Evolutionary conservation across 495 filamentous ascomycete species (phyloP).

Genomic region (Xylaria nigripes): DNA sequence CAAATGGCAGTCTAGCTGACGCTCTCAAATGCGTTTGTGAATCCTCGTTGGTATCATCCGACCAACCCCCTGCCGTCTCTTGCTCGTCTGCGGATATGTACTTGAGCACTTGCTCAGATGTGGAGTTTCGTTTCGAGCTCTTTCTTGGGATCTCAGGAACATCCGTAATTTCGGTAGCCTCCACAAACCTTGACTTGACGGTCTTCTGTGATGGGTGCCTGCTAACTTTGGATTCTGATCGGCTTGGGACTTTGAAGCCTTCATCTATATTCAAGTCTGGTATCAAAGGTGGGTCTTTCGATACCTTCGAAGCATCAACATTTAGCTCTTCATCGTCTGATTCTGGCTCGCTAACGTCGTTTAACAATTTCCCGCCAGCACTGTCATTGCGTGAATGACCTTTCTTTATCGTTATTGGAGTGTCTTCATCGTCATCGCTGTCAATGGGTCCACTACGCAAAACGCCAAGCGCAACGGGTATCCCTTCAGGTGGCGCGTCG

Average conservation of each 20-base stretch:
- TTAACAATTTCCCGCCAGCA: conserved; percentile 37
- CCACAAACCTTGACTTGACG: conserved; percentile 12
- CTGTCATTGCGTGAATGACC: conserved; percentile 18
- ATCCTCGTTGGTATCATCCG: conserved; percentile 2
- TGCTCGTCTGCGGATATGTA: conserved; percentile 8
- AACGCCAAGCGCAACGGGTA: conserved; percentile 51
- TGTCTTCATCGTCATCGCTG: conserved; percentile 49
- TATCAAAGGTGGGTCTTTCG: conserved; percentile 49
- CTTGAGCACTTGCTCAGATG: conserved; percentile 18
- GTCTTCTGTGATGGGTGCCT: conserved; percentile 21
- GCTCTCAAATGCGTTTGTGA: conserved; percentile 17
- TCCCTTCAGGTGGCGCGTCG: conserved; percentile 44
- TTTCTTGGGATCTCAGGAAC: conserved; percentile 49
- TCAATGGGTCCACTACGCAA: conserved; percentile 50
- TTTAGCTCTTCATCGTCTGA: conserved; percentile 26
- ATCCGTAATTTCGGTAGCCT: conserved; percentile 18
- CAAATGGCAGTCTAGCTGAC: conserved; percentile 52
- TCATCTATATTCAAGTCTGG: conserved; percentile 55
- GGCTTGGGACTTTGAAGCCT: conserved; percentile 56
- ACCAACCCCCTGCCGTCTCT: conserved; percentile 10
- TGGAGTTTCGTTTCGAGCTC: conserved; percentile 51
- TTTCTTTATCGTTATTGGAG: conserved; percentile 18
- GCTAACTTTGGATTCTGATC: conserved; percentile 53
- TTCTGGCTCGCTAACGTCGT: conserved; percentile 35
- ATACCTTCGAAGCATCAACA: conserved; percentile 38